A percentile compares a stretch with the other conserved stretches of the same genome.
Evolutionary conservation across 2,329 filamentous ascomycete species (phyloP).

Genomic region (Arthrobotrys sphaeroides): DNA sequence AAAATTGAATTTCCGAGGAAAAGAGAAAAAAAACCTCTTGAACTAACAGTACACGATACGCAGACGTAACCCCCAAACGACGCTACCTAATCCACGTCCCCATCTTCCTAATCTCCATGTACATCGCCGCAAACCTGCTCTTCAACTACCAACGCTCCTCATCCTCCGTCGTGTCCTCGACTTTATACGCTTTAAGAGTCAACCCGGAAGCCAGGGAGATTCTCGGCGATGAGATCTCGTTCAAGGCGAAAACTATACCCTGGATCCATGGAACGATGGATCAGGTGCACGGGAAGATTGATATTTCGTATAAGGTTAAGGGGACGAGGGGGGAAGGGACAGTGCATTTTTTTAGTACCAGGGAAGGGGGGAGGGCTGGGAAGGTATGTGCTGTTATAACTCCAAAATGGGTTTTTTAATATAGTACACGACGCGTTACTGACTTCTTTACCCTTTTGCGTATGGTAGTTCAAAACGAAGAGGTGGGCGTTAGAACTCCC

Average conservation of each 20-base stretch:
- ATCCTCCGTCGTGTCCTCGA: constrained; percentile 84
- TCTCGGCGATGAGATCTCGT: constrained; percentile 88
- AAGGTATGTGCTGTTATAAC: no score
- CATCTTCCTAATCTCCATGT: constrained; percentile 74
- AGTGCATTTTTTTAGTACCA: constrained; percentile 82
- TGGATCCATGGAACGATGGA: constrained; percentile 91
- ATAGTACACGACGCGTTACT: not conserved
- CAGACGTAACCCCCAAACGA: constrained; percentile 62
- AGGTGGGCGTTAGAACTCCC: constrained; percentile 85
- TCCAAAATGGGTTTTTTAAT: constrained; percentile 17
- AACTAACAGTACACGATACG: no score
- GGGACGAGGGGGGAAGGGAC: constrained; percentile 75
- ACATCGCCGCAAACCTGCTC: constrained; percentile 79
- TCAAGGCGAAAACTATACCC: constrained; percentile 75
- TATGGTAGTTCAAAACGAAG: constrained; percentile 78
- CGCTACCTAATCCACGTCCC: constrained; percentile 79
- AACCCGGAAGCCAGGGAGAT: constrained; percentile 76
- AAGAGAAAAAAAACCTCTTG: no score
- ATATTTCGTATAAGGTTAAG: constrained; percentile 87
- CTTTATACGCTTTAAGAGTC: constrained; percentile 89
- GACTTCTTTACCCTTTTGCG: not conserved
- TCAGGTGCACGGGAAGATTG: constrained; percentile 87
- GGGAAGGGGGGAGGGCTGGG: constrained; percentile 69
- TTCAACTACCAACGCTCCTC: constrained; percentile 99
- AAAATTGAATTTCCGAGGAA: no score